Evolutionary conservation across 1,284 basidiomycete species (phyloP).

Genomic region (Cronartium quercuum): DNA sequence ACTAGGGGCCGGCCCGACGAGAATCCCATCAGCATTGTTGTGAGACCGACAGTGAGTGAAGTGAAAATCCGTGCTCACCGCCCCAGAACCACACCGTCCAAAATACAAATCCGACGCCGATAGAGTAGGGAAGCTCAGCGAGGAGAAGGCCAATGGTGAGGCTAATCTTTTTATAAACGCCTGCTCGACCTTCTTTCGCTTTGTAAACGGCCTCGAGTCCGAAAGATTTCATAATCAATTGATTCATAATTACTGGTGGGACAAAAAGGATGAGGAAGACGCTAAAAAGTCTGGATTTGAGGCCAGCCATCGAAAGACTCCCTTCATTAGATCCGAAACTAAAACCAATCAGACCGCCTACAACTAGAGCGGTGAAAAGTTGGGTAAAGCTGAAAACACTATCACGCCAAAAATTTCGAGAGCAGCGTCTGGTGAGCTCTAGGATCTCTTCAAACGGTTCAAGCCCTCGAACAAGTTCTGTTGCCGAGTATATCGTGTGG

Average conservation of each 20-base stretch:
- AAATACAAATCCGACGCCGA: conserved; percentile 22
- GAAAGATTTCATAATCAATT: conserved; percentile 44
- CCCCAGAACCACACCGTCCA: conserved; percentile 33
- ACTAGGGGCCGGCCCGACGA: conserved; percentile 8
- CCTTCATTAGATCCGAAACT: conserved; percentile 27
- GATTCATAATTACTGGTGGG: conserved; percentile 40
- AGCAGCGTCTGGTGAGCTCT: conserved; percentile 31
- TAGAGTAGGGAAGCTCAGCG: conserved; percentile 30
- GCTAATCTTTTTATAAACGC: conserved; percentile 16
- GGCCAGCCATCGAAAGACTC: conserved; percentile 9
- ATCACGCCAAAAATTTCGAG: conserved; percentile 33
- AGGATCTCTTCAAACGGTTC: conserved; percentile 11
- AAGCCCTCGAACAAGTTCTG: conserved; percentile 18
- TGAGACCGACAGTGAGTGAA: background rate
- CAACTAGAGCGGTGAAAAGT: conserved; percentile 18
- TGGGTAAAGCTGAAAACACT: conserved; percentile 33
- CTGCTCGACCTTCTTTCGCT: conserved; percentile 40
- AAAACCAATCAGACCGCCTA: conserved; percentile 19
- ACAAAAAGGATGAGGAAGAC: conserved; percentile 41
- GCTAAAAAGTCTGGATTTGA: conserved; percentile 29
- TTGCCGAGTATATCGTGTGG: conserved; percentile 2
- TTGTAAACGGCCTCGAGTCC: conserved; percentile 42
- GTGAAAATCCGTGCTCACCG: conserved; percentile 1
- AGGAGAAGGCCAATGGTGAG: conserved; percentile 19
- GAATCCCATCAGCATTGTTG: background rate